Conservation (phyloP, 345 rosid species). For the Eucalyptus marginata region DNA sequence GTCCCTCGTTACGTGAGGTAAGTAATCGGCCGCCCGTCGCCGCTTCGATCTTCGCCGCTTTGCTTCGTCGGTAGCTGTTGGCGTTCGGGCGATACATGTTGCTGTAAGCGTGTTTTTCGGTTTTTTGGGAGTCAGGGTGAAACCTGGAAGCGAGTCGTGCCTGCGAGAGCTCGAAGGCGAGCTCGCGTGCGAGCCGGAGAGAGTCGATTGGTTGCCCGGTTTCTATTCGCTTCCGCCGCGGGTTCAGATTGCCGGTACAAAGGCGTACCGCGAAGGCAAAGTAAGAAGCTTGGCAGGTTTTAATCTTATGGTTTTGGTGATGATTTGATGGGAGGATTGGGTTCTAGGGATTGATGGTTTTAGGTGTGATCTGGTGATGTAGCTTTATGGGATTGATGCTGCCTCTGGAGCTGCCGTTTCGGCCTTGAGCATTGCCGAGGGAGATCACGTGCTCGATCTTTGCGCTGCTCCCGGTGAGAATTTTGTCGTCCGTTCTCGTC, state of each 20-base stretch:
- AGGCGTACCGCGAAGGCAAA: constrained; percentile 63
- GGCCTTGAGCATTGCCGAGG: constrained; percentile 49
- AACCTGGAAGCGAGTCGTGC: constrained; percentile 49
- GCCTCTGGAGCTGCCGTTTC: constrained; percentile 91
- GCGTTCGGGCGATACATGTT: background rate
- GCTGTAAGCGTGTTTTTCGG: background rate
- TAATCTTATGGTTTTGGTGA: background rate
- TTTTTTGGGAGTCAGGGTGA: constrained; percentile 33
- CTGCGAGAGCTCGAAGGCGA: constrained; percentile 51
- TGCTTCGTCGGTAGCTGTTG: background rate
- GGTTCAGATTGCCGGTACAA: constrained; percentile 63
- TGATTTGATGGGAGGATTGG: background rate
- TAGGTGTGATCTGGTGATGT: background rate
- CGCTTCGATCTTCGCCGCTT: background rate
- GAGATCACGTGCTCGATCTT: constrained; percentile 92
- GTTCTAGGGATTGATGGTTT: background rate
- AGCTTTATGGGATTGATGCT: constrained; percentile 93
- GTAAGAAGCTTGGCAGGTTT: constrained; percentile 12
- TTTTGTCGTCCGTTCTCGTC: background rate
- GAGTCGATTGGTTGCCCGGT: constrained; percentile 58
- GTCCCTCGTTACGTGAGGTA: constrained; percentile 81
- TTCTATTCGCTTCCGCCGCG: constrained; percentile 71
- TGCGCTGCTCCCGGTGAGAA: constrained; percentile 84
- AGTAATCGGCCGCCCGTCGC: background rate
- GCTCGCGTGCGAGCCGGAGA: constrained; percentile 51